These are phyloP conservation scores for Trypanosoma caninum DNA, from an alignment of 208 protist species.

Conservation along the genomic window DNA sequence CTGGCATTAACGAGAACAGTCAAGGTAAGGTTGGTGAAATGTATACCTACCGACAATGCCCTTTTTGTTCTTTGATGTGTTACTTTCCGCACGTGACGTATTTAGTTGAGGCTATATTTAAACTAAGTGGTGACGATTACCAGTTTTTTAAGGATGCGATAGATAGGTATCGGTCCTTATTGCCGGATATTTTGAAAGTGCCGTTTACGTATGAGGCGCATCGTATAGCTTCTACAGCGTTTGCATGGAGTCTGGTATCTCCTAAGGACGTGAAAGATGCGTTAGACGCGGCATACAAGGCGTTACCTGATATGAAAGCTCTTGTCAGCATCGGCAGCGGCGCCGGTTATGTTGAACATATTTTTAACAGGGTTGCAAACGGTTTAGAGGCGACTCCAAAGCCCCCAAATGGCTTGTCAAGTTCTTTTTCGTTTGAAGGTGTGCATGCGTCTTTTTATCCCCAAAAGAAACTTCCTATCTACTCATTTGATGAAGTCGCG, in stretches of 20 bases:
- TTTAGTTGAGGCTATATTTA: slow-evolving; percentile 67
- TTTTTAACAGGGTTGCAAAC: slow-evolving; percentile 86
- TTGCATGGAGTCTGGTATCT: slow-evolving; percentile 83
- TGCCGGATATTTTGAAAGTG: slow-evolving; percentile 81
- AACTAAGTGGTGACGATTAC: slow-evolving; percentile 75
- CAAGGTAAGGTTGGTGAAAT: slow-evolving; percentile 59
- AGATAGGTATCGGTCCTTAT: slow-evolving; percentile 51
- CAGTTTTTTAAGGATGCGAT: slow-evolving; percentile 77
- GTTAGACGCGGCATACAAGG: slow-evolving; percentile 48
- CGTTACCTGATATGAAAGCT: slow-evolving; percentile 48
- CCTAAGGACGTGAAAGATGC: slow-evolving; percentile 64
- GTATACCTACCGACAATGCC: slow-evolving; percentile 72
- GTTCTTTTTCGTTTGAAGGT: slow-evolving; percentile 60
- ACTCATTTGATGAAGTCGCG: slow-evolving; percentile 80
- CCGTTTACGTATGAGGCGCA: slow-evolving; percentile 84
- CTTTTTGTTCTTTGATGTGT: slow-evolving; percentile 69
- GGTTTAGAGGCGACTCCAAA: slow-evolving; percentile 28
- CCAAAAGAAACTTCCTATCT: slow-evolving; percentile 52
- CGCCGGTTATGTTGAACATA: slow-evolving; percentile 82
- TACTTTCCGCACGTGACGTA: slow-evolving; percentile 83
- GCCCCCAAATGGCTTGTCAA: slow-evolving; percentile 15
- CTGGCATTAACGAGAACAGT: slow-evolving; percentile 50
- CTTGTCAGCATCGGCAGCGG: slow-evolving; percentile 83
- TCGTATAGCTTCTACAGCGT: slow-evolving; percentile 67
- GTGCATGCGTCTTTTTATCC: slow-evolving; percentile 49